phyloP scores from a whole-genome alignment of 1,284 basidiomycete species.

The Apiotrichum domesticum region DNA sequence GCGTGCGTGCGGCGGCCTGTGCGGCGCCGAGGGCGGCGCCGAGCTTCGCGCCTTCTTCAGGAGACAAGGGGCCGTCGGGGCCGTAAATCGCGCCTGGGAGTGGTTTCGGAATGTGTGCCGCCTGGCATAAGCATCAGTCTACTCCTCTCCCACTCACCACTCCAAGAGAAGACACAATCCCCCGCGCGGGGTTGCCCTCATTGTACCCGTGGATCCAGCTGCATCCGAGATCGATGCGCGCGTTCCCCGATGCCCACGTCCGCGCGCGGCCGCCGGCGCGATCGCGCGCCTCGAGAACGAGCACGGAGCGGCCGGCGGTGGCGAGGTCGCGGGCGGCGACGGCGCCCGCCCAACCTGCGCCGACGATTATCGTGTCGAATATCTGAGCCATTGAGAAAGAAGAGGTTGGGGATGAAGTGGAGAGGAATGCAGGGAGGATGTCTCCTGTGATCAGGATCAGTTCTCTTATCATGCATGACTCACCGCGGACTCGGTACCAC shows the following conservation, averaged over 20 bases:
- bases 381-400: neutral
- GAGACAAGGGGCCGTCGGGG: conserved; percentile 31
- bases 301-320: conserved; percentile 43
- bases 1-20: conserved; percentile 29
- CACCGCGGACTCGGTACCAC: too few relatives aligned
- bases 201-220: conserved; percentile 52
- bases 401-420: neutral
- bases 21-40: conserved; percentile 31
- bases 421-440: too few relatives aligned
- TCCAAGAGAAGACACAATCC: conserved; percentile 44
- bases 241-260: conserved; percentile 33
- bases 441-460: too few relatives aligned
- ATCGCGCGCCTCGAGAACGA: conserved; percentile 51
- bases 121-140: conserved; percentile 8
- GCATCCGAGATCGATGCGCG: conserved; percentile 49
- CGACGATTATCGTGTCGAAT: conserved; percentile 49
- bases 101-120: conserved; percentile 38
- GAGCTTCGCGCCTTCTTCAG: conserved; percentile 19
- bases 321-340: conserved; percentile 48
- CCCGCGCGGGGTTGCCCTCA: conserved; percentile 49
- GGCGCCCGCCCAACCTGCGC: conserved; percentile 51
- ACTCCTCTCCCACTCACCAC: conserved; percentile 28
- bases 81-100: conserved; percentile 37
- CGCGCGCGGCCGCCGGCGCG: conserved; percentile 50
- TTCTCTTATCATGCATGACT: too few relatives aligned